Percentiles rank a stretch among this genome's conserved stretches.
These are phyloP conservation scores for Phytophthora parvispora DNA, from an alignment of 352 stramenopile species.

Conservation along the genomic window DNA sequence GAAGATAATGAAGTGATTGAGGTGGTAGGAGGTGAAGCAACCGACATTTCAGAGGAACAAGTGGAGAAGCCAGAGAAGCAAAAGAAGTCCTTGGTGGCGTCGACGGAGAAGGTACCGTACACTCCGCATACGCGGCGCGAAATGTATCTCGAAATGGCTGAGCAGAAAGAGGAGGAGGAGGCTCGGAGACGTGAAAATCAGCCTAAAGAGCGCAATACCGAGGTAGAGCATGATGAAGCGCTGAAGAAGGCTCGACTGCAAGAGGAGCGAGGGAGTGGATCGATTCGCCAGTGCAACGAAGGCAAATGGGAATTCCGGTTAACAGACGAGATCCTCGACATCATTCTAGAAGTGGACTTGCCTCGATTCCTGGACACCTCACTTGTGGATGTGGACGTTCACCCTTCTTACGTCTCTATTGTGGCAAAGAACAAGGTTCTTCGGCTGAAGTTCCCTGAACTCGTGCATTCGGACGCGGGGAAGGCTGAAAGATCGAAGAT, in stretches of 20 bases:
- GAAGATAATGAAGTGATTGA: slow-evolving; percentile 52
- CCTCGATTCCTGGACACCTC: slow-evolving; percentile 92
- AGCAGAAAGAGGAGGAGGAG: slow-evolving; percentile 95
- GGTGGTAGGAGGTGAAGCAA: slow-evolving; percentile 38
- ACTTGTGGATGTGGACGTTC: slow-evolving; percentile 95
- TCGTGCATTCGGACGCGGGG: slow-evolving; percentile 63
- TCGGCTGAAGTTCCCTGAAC: slow-evolving; percentile 65
- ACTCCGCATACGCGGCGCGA: slow-evolving; percentile 71
- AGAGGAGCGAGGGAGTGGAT: slow-evolving; percentile 45
- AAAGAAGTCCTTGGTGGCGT: slow-evolving; percentile 53
- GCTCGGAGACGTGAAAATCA: slow-evolving; percentile 79
- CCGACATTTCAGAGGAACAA: slow-evolving; percentile 45
- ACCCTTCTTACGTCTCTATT: slow-evolving; percentile 94
- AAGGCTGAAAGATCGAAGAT: slow-evolving; percentile 67
- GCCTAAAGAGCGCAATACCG: slow-evolving; percentile 88
- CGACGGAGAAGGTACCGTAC: slow-evolving; percentile 72
- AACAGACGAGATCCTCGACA: slow-evolving; percentile 50
- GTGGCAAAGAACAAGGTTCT: slow-evolving; percentile 95
- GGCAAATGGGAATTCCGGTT: slow-evolving; percentile 92
- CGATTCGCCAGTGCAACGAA: slow-evolving; percentile 93
- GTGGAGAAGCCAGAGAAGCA: not conserved
- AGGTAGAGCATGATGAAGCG: slow-evolving; percentile 83
- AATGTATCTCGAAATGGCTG: slow-evolving; percentile 95
- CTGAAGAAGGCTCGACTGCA: slow-evolving; percentile 45
- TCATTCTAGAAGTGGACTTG: slow-evolving; percentile 88